Conservation (phyloP, 192 early-diverging fungal genomes). For the Dissophora ornata region DNA sequence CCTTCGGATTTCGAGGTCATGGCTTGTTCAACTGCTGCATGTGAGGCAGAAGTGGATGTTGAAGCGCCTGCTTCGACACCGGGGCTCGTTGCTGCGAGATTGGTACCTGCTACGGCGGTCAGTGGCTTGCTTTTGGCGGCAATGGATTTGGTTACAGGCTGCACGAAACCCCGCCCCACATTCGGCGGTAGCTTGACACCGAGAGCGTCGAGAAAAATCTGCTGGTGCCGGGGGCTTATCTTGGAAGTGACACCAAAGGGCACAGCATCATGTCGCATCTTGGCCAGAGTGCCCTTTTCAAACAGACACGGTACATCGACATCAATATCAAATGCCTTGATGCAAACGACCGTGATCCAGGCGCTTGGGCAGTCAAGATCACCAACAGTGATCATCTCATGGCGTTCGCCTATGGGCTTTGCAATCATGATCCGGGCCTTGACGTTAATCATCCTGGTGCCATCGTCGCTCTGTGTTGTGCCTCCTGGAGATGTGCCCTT, state of each 20-base stretch:
- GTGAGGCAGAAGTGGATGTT: no score
- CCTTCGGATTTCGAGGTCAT: no score
- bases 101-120: no score
- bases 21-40: no score
- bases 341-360: slow-evolving; percentile 44
- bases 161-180: no score
- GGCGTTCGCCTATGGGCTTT: slow-evolving; percentile 54
- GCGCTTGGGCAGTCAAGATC: slow-evolving; percentile 51
- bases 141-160: no score
- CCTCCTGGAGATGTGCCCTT: no score
- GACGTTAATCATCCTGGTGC: slow-evolving; percentile 7
- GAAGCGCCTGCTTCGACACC: neutral
- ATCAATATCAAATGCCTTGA: slow-evolving; percentile 13
- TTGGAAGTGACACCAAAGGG: slow-evolving; percentile 11
- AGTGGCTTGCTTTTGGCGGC: no score
- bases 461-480: no score
- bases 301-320: slow-evolving; percentile 23
- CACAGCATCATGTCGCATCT: slow-evolving; percentile 31
- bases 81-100: no score
- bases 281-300: slow-evolving; percentile 31
- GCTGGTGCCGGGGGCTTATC: slow-evolving; percentile 11
- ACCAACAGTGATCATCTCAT: slow-evolving; percentile 48
- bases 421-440: slow-evolving; percentile 34
- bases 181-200: neutral
- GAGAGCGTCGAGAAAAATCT: slow-evolving; percentile 20